A percentile compares a stretch with the other conserved stretches of the same genome.
Conservation (phyloP, 306 rosid genomes). For the Cicer chorassanicum region DNA sequence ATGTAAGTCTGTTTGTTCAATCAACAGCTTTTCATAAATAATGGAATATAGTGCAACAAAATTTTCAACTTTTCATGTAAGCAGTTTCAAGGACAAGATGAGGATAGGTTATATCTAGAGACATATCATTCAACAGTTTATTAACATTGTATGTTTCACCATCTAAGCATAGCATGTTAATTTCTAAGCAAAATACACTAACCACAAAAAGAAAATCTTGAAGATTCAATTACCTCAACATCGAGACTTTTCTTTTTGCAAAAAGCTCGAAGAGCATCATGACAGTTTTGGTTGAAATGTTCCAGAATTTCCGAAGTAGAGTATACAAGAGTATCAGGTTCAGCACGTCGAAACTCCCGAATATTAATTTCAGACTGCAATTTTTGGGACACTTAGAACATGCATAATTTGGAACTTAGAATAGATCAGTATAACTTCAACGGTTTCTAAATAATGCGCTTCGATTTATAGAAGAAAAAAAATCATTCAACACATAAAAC, state of each 20-base stretch:
- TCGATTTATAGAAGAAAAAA: constrained; percentile 27
- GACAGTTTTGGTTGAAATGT: constrained; percentile 53
- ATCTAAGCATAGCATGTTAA: constrained; percentile 23
- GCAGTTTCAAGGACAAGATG: background rate
- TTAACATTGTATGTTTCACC: constrained; percentile 4
- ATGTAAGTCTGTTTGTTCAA: background rate
- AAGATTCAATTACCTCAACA: constrained; percentile 64
- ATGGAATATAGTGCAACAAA: background rate
- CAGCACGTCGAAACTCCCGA: constrained; percentile 83
- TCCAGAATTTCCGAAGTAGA: constrained; percentile 66
- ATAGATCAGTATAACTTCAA: constrained; percentile 4
- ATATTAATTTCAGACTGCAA: constrained; percentile 77
- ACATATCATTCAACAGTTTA: constrained; percentile 27
- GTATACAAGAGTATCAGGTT: constrained; percentile 79
- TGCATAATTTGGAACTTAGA: constrained; percentile 27
- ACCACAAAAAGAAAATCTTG: constrained; percentile 23
- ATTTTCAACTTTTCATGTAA: background rate
- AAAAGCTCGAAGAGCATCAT: constrained; percentile 74
- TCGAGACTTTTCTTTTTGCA: constrained; percentile 93
- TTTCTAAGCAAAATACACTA: constrained; percentile 6
- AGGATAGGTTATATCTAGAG: background rate
- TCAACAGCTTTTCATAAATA: constrained; percentile 4
- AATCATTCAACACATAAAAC: constrained; percentile 7
- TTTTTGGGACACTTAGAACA: constrained; percentile 33
- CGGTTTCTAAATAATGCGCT: constrained; percentile 38